phyloP scores from a whole-genome alignment of 1,284 basidiomycete genomes.

The Boletus sp. region DNA sequence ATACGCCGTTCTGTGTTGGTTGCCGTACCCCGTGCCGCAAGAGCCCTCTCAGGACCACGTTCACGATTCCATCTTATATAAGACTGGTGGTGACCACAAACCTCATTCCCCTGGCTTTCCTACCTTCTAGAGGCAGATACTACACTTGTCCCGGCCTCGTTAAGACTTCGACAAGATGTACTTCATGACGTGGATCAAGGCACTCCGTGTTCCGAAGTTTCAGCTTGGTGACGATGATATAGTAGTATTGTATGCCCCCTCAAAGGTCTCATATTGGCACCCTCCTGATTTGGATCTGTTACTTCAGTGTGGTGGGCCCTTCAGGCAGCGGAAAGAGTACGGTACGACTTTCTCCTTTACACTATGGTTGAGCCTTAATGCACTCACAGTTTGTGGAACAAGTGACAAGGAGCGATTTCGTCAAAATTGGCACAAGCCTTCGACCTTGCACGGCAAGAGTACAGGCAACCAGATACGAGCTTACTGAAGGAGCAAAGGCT shows the following conservation, averaged over 20 bases:
- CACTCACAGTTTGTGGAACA: constrained; percentile 12
- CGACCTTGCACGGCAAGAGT: neutral
- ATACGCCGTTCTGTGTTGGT: no score
- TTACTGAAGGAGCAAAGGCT: neutral
- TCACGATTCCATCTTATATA: no score
- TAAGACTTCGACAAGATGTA: neutral
- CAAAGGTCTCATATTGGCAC: neutral
- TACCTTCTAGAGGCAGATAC: no score
- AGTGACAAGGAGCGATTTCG: neutral
- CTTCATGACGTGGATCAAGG: neutral
- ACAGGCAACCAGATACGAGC: constrained; percentile 15
- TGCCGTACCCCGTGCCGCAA: no score
- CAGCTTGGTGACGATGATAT: constrained; percentile 14
- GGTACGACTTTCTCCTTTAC: constrained; percentile 9
- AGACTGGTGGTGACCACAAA: no score
- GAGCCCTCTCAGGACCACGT: no score
- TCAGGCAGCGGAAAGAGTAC: constrained; percentile 19
- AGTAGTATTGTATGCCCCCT: constrained; percentile 22
- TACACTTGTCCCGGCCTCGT: neutral
- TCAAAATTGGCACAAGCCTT: neutral
- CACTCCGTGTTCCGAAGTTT: neutral
- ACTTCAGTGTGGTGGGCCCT: constrained; percentile 22
- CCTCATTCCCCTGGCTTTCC: no score
- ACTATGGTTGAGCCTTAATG: neutral
- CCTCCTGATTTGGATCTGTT: constrained; percentile 4